Evolutionary conservation across 2,329 filamentous ascomycete species (phyloP).

Genomic region (Arthrinium puccinioides): DNA sequence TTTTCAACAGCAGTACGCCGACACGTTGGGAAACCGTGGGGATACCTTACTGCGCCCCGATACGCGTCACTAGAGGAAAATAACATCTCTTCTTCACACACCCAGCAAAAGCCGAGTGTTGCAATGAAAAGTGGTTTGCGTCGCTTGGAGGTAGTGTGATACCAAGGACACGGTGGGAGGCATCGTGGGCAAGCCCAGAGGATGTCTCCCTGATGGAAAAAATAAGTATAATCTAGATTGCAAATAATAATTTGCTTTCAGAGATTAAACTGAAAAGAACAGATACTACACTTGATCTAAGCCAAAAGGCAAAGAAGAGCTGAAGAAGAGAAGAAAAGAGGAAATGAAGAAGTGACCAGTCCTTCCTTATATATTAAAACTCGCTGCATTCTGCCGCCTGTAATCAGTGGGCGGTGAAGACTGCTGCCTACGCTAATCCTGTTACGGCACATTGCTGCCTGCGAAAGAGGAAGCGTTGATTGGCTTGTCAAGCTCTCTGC

Average conservation of each 20-base stretch:
- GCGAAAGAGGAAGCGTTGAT: too few species aligned
- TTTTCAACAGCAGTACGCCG: background rate
- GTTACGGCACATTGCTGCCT: too few species aligned
- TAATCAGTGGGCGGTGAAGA: too few species aligned
- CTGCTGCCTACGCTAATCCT: too few species aligned
- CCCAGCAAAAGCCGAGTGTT: slow-evolving; percentile 40
- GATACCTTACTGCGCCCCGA: too few species aligned
- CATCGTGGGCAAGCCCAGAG: slow-evolving; percentile 69
- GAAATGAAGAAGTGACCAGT: too few species aligned
- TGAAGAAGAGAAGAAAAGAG: slow-evolving; percentile 13
- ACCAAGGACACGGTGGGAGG: slow-evolving; percentile 64
- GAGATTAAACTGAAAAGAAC: slow-evolving; percentile 66
- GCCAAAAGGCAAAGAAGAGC: slow-evolving; percentile 35
- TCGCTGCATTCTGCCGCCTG: too few species aligned
- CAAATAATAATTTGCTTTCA: slow-evolving; percentile 30
- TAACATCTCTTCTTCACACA: slow-evolving; percentile 46
- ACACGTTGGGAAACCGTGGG: too few species aligned
- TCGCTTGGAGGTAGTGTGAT: slow-evolving; percentile 69
- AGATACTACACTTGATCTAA: slow-evolving; percentile 45
- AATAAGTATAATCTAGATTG: slow-evolving; percentile 53
- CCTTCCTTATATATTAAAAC: too few species aligned
- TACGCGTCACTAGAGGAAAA: background rate
- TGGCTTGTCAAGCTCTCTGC: too few species aligned
- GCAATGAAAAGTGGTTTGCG: slow-evolving; percentile 63
- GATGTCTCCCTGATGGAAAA: slow-evolving; percentile 50